Conservation (phyloP, 2,329 filamentous ascomycete species). For the Penicillium sp. region DNA sequence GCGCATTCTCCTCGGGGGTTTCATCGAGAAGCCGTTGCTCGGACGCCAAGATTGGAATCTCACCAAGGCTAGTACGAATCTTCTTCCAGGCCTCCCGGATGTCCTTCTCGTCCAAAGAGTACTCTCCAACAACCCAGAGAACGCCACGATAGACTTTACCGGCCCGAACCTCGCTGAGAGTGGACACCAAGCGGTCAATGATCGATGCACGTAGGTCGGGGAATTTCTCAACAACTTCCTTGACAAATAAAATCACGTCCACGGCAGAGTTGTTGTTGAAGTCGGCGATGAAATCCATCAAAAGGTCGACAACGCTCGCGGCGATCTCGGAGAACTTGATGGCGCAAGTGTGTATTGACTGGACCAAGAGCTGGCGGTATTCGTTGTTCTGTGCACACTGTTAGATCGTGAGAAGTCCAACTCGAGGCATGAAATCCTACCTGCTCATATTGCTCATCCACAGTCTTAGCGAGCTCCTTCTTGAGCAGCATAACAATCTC, state of each 20-base stretch:
- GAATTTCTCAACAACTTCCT: slow-evolving; percentile 98
- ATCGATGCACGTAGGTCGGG: slow-evolving; percentile 83
- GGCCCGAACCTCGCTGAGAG: slow-evolving; percentile 85
- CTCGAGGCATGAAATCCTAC: slow-evolving; percentile 27
- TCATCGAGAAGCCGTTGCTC: slow-evolving; percentile 90
- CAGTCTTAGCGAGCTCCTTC: slow-evolving; percentile 95
- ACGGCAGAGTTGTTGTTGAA: slow-evolving; percentile 96
- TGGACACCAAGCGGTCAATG: slow-evolving; percentile 80
- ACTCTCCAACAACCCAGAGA: slow-evolving; percentile 96
- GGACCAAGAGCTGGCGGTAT: slow-evolving; percentile 90
- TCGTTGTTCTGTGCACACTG: slow-evolving; percentile 62
- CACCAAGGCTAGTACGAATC: slow-evolving; percentile 86
- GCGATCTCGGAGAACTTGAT: slow-evolving; percentile 99
- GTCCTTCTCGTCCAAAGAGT: slow-evolving; percentile 87
- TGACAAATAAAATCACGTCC: slow-evolving; percentile 97
- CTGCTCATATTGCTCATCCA: slow-evolving; percentile 98
- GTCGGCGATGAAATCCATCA: slow-evolving; percentile 99
- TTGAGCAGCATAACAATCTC: slow-evolving; percentile 94
- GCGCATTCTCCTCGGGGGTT: slow-evolving; percentile 62
- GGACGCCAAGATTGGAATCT: slow-evolving; percentile 93
- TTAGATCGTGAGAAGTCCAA: background rate
- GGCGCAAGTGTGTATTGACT: slow-evolving; percentile 95
- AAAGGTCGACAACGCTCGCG: slow-evolving; percentile 87
- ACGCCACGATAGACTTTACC: slow-evolving; percentile 97
- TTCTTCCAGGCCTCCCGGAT: slow-evolving; percentile 96